Evolutionary conservation across 192 early-diverging fungal species (phyloP).

Genomic region (Coemansia sp.): DNA sequence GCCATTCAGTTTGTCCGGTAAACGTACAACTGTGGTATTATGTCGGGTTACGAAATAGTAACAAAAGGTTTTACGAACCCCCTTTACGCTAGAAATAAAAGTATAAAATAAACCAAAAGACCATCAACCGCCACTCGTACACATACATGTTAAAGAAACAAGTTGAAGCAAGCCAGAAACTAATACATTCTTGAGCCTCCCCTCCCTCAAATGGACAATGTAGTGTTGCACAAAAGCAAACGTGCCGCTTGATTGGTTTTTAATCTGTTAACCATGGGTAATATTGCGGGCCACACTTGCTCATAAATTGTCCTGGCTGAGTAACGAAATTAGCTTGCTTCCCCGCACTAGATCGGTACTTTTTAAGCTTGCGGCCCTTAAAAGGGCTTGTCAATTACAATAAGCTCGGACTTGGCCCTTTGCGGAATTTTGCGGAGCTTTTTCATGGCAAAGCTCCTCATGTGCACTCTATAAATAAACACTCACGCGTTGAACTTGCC

Average conservation of each 20-base stretch:
- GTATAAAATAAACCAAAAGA: neutral
- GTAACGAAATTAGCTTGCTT: neutral
- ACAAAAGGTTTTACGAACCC: neutral
- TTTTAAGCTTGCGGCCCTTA: no score
- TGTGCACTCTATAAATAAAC: no score
- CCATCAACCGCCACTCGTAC: neutral
- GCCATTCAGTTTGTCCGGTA: slow-evolving; percentile 14
- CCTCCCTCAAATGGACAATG: neutral
- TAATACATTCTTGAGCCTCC: neutral
- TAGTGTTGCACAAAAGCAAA: neutral
- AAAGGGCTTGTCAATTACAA: no score
- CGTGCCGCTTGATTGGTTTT: neutral
- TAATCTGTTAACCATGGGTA: neutral
- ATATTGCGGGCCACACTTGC: no score
- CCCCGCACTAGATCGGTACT: neutral
- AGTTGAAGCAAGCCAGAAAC: neutral
- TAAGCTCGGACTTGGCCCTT: no score
- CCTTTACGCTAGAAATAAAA: neutral
- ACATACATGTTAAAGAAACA: neutral
- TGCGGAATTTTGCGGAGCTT: no score
- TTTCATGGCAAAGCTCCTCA: no score
- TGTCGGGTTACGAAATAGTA: neutral
- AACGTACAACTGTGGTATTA: neutral
- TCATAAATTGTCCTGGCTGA: no score
- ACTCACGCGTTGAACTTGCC: no score